Evolutionary conservation across 352 stramenopile genomes (phyloP).

Genomic region (Pythium myriotylum): DNA sequence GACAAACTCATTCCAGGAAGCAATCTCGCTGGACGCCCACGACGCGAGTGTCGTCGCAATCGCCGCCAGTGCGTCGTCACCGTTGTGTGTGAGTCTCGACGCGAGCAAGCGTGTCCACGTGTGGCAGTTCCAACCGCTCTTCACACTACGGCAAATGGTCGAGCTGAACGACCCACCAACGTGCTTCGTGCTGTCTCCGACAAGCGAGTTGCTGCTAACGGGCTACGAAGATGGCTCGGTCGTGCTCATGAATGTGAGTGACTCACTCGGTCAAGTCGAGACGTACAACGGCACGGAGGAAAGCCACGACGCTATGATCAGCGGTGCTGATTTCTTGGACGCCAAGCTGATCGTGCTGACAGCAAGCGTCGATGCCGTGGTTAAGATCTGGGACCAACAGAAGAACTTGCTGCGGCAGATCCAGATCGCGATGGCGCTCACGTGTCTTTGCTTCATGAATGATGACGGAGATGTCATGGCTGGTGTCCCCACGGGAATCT

Average conservation of each 20-base stretch:
- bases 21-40: slow-evolving; percentile 58
- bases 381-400: slow-evolving; percentile 75
- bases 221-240: slow-evolving; percentile 70
- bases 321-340: slow-evolving; percentile 65
- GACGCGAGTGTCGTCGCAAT: slow-evolving; percentile 50
- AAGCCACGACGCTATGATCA: slow-evolving; percentile 62
- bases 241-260: slow-evolving; percentile 47
- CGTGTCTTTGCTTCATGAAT: slow-evolving; percentile 74
- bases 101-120: slow-evolving; percentile 42
- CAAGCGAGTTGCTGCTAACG: slow-evolving; percentile 57
- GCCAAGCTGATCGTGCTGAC: slow-evolving; percentile 55
- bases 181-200: slow-evolving; percentile 52
- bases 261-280: slow-evolving; percentile 37
- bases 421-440: slow-evolving; percentile 58
- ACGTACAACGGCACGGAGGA: slow-evolving; percentile 41
- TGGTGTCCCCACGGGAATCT: slow-evolving; percentile 52
- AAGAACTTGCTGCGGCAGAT: slow-evolving; percentile 60
- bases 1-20: slow-evolving; percentile 37
- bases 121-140: slow-evolving; percentile 62
- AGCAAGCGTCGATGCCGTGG: slow-evolving; percentile 65
- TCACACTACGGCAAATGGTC: slow-evolving; percentile 54
- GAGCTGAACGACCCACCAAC: slow-evolving; percentile 50
- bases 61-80: slow-evolving; percentile 42
- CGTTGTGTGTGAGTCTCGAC: slow-evolving; percentile 62
- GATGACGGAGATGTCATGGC: slow-evolving; percentile 57